These are phyloP conservation scores for Umbilicaria muhlenbergii DNA, from an alignment of 495 filamentous ascomycete species.

Conservation along the genomic window DNA sequence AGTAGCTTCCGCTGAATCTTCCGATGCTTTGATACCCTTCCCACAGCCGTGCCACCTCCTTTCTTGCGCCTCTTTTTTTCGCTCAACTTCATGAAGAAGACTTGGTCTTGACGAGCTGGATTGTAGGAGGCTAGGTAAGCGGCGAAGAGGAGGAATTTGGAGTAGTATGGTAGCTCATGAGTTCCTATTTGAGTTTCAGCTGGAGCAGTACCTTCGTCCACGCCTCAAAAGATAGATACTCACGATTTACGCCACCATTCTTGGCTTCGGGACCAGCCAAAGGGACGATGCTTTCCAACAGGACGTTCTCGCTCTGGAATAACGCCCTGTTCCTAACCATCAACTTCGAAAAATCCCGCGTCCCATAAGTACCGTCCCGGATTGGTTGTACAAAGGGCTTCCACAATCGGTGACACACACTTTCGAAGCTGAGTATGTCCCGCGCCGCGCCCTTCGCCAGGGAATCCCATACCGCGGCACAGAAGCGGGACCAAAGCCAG, in stretches of 20 bases:
- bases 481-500: conserved; percentile 71
- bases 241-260: too few species aligned
- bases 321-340: conserved; percentile 55
- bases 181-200: too few species aligned
- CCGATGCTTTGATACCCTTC: conserved; percentile 27
- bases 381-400: conserved; percentile 52
- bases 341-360: conserved; percentile 70
- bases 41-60: conserved; percentile 15
- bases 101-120: conserved; percentile 56
- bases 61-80: conserved; percentile 37
- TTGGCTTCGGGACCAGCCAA: not conserved
- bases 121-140: conserved; percentile 90
- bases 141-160: conserved; percentile 67
- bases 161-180: conserved; percentile 50
- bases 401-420: conserved; percentile 48
- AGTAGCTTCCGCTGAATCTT: conserved; percentile 16
- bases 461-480: conserved; percentile 57
- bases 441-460: conserved; percentile 48
- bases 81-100: conserved; percentile 72
- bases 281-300: conserved; percentile 55
- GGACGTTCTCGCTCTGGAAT: conserved; percentile 59
- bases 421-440: conserved; percentile 43
- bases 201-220: not conserved
- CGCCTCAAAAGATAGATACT: not conserved
- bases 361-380: conserved; percentile 41